Evolutionary conservation across 2,329 filamentous ascomycete species (phyloP).

Genomic region (Epichloe uncinata): DNA sequence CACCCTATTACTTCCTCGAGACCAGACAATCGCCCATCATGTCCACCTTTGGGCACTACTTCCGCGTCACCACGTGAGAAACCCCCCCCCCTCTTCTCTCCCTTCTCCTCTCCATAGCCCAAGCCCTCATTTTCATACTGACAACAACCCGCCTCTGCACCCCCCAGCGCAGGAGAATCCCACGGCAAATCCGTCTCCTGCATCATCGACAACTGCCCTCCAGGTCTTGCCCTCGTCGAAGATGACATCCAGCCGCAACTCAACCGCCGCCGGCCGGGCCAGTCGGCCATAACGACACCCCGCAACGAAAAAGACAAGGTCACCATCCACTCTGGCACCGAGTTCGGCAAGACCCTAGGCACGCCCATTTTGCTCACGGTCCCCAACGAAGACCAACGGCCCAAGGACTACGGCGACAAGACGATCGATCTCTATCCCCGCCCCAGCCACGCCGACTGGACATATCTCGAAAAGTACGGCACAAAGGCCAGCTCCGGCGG

Average conservation of each 20-base stretch:
- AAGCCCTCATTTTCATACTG: not conserved
- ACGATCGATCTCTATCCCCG: conserved; percentile 89
- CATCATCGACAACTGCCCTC: conserved; percentile 87
- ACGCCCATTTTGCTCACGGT: conserved; percentile 84
- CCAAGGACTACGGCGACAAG: conserved; percentile 76
- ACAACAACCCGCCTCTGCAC: not conserved
- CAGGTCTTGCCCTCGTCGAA: conserved; percentile 75
- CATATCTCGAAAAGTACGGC: conserved; percentile 94
- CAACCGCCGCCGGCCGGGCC: conserved; percentile 77
- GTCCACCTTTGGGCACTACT: conserved; percentile 79
- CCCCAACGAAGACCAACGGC: conserved; percentile 83
- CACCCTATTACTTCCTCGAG: not conserved
- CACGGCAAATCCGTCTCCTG: conserved; percentile 89
- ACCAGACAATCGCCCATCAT: conserved; percentile 29
- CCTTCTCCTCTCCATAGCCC: not conserved
- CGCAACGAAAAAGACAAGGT: conserved; percentile 87
- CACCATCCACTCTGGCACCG: conserved; percentile 83
- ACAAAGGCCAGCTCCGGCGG: conserved; percentile 85
- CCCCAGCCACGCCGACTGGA: conserved; percentile 90
- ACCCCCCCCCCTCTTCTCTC: too few relatives aligned
- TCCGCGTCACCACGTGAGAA: conserved; percentile 65
- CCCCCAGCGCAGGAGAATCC: conserved; percentile 41
- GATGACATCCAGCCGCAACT: conserved; percentile 88
- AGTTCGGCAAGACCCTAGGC: conserved; percentile 78
- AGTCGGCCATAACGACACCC: conserved; percentile 81